Evolutionary conservation across 345 rosid genomes (phyloP), one percentile per base, ranked within the genome.

Genomic region (Syzygium aromaticum): DNA sequence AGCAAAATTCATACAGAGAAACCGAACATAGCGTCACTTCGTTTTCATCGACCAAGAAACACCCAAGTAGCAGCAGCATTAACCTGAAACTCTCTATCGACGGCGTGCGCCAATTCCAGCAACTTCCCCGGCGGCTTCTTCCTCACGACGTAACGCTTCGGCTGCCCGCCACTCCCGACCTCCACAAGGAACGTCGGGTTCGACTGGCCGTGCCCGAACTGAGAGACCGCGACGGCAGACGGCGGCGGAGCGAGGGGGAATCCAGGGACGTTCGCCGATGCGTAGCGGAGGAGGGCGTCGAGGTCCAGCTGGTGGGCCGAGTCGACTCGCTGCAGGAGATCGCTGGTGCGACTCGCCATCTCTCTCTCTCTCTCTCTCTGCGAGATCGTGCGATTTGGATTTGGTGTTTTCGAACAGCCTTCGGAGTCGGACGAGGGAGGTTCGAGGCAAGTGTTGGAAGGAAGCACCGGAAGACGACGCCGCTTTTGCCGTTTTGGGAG

Each of bases 191-290:
- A 98, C 83, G 99, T 98, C 16, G 98, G 98, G 86, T 98, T 96
- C 85, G 98, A 98, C 90, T 98, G 98, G 84, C 99, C 98, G 89
- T 98, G 97, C 57, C 97, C 98, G 87, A 96, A 98, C 99, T 95
- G 98, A 33, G 94, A 93, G 85, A 95, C 83, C n/a, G 91, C 63
- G 93, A 94, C 95, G n/a, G 89, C 67, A 15, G 96, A 94, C 25
- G 95, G 92, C 4, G 40, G 40, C 40, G 28, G 93, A 90, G 40
- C 40, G 46, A 85, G 86, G 52, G 99, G 99, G 89, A 98, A 97
- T 54, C 93, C 94, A 28, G 96, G 88, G 90, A 97, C 90, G 88
- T 94, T 93, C 80, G 86, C 92, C 49, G 92, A 89, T 78, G 92
- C 93, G 89, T 93, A 96, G 77, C 90, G 93, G 64, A 93, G 38